Base-by-base conservation (phyloP, 2,329 filamentous ascomycete species). In the Myriosclerotinia duriaeana region DNA sequence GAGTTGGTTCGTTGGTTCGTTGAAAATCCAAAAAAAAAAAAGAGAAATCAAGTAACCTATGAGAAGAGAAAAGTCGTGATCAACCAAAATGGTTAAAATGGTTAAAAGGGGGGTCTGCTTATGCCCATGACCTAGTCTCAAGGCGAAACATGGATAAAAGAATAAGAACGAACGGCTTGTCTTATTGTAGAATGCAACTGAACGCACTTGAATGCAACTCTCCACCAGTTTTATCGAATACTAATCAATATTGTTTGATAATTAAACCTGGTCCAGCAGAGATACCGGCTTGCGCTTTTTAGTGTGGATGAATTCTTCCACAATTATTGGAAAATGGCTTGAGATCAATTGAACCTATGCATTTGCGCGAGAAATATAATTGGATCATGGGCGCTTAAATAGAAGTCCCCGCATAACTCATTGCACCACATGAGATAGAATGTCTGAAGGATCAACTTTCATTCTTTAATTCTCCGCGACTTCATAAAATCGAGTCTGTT, bases 311-410 rank as follows among this genome's bases (percentile, higher is more conserved):
- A 60, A 65, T 64, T 53, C 54, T 44, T 60, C 54, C 55, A 65
- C 48, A 38, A 52, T 65, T 60, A 65, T 65, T 65, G 63, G 36
- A 65, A 65, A 59, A 20, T n/a, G 58, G 44, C 54, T 44, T 52
- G 44, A 50, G 59, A 44, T 53, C 44, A 65, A 52, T 52, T 53
- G 63, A 65, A 60, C 54, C 34, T 60, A 40, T 65, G 63, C 63
- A 65, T 58, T 52, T 50, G 56, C 55, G 63, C 55, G 12, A 65
- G 50, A 44, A 48, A 60, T 26, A 53, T 62, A 38, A 62, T 65
- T 65, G 63, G 54, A 60, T 30, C 34, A 50, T 60, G 63, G 63
- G 63, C 63, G 63, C 63, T 60, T 65, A 65, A 60, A 30, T 36
- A 38, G 52, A 26, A 60, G 44, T 36, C 44, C 63, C 54, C 54